These are phyloP conservation scores for Exophiala lecanii-corni DNA, from an alignment of 2,329 filamentous ascomycete genomes.

Conservation along the genomic window DNA sequence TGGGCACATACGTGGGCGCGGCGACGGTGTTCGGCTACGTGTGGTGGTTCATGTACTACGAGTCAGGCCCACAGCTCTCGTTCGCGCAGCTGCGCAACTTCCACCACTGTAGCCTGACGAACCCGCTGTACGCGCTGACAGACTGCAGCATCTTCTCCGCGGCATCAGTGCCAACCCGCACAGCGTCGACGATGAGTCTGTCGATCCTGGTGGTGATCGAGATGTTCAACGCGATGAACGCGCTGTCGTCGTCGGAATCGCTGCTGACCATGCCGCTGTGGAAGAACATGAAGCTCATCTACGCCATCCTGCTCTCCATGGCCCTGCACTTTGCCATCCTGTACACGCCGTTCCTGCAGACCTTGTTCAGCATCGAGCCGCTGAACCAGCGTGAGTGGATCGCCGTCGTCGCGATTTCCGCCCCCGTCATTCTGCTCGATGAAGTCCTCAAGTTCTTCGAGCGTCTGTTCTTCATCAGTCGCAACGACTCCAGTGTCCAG, in stretches of 20 bases:
- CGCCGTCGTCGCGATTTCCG: conserved; percentile 81
- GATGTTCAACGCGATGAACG: conserved; percentile 99
- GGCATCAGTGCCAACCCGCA: conserved; percentile 66
- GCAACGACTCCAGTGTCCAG: neutral
- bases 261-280: conserved; percentile 90
- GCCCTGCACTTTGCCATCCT: conserved; percentile 88
- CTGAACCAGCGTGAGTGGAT: conserved; percentile 85
- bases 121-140: conserved; percentile 74
- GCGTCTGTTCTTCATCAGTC: conserved; percentile 54
- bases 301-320: conserved; percentile 91
- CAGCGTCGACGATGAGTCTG: conserved; percentile 87
- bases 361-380: conserved; percentile 84
- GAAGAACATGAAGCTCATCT: conserved; percentile 98
- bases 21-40: conserved; percentile 95
- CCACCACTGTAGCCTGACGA: conserved; percentile 69
- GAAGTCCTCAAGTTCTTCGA: conserved; percentile 78
- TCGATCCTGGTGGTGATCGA: conserved; percentile 93
- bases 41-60: conserved; percentile 99
- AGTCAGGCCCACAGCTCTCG: conserved; percentile 80
- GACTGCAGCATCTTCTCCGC: conserved; percentile 90
- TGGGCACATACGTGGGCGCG: conserved; percentile 88
- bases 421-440: conserved; percentile 84
- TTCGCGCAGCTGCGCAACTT: conserved; percentile 90
- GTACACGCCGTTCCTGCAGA: conserved; percentile 84
- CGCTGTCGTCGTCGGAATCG: conserved; percentile 89